These are phyloP conservation scores for Teratosphaeria epicoccoides DNA, from an alignment of 2,329 filamentous ascomycete species.

Conservation along the genomic window DNA sequence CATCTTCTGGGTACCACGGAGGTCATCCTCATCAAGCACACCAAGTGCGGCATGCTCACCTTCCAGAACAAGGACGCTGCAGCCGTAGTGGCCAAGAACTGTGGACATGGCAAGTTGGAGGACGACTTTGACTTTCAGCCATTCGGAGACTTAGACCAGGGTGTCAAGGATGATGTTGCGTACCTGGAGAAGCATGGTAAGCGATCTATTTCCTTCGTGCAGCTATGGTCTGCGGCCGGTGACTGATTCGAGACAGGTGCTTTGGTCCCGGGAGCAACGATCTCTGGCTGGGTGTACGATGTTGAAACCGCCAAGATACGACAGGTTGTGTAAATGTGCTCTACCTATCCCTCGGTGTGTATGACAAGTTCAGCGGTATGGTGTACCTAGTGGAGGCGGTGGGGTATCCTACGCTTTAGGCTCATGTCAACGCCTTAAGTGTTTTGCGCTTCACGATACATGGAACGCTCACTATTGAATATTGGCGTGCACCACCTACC, in stretches of 20 bases:
- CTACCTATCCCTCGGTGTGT: neutral
- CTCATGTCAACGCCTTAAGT: too few species aligned
- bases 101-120: conserved; percentile 14
- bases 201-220: neutral
- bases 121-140: conserved; percentile 47
- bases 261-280: conserved; percentile 44
- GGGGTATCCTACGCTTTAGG: too few species aligned
- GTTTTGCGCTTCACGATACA: too few species aligned
- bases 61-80: conserved; percentile 51
- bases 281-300: conserved; percentile 70
- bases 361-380: neutral
- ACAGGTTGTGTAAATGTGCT: conserved; percentile 13
- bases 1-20: conserved; percentile 68
- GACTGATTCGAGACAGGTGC: conserved; percentile 27
- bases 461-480: too few species aligned
- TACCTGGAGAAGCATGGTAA: conserved; percentile 46
- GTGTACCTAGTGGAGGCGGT: neutral
- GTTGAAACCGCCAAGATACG: conserved; percentile 59
- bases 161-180: conserved; percentile 55
- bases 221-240: neutral
- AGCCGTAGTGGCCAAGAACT: conserved; percentile 46
- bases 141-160: conserved; percentile 53
- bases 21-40: conserved; percentile 59
- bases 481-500: too few species aligned
- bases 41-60: conserved; percentile 50